A percentile compares a stretch with the other conserved stretches of the same genome.
Conservation (phyloP, 2,329 filamentous ascomycete genomes). For the Diaporthe vexans region DNA sequence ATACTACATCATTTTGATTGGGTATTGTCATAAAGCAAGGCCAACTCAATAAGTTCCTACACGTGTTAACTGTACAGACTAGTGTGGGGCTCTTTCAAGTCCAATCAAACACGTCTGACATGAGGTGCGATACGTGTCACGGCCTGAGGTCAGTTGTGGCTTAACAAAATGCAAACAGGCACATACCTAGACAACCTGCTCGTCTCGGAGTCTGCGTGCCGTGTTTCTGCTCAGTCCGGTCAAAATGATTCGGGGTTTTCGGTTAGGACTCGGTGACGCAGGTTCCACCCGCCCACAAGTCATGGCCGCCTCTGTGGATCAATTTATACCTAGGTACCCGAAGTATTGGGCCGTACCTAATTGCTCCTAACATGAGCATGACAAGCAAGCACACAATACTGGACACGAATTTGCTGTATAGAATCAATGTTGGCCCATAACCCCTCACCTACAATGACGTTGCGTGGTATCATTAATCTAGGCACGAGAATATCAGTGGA, state of each 20-base stretch:
- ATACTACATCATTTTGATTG: too few relatives aligned
- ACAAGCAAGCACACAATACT: neutral
- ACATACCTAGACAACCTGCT: too few relatives aligned
- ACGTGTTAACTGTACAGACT: too few relatives aligned
- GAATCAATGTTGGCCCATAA: neutral
- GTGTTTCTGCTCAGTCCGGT: neutral
- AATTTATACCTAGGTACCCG: neutral
- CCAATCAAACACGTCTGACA: too few relatives aligned
- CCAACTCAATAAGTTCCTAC: too few relatives aligned
- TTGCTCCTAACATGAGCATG: too few relatives aligned
- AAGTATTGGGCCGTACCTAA: neutral
- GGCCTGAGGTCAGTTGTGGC: too few relatives aligned
- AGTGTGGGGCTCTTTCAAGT: too few relatives aligned
- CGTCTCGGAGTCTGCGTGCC: neutral
- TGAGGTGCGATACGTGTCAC: too few relatives aligned
- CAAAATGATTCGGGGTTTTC: neutral
- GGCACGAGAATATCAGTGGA: constrained; percentile 5
- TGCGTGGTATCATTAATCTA: neutral
- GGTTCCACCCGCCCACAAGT: neutral
- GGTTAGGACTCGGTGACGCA: neutral
- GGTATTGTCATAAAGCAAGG: too few relatives aligned
- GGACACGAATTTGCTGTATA: neutral
- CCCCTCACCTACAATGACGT: constrained; percentile 13
- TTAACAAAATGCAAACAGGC: too few relatives aligned
- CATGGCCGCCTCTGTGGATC: neutral